Evolutionary conservation across 805 yeast species (phyloP).

Genomic region (Crinitomyces ghanaensis): DNA sequence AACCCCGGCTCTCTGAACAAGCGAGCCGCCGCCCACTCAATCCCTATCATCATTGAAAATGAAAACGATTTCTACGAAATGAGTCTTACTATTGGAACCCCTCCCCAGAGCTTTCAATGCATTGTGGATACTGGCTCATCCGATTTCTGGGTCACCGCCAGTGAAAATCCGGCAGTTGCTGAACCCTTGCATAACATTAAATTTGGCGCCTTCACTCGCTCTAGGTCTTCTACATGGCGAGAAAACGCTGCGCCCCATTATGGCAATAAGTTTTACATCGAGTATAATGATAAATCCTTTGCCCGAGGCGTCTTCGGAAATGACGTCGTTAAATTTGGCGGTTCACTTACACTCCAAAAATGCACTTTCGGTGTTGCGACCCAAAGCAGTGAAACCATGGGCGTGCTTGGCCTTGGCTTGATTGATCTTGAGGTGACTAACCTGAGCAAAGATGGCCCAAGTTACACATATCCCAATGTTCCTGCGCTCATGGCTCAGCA

Average conservation of each 20-base stretch:
- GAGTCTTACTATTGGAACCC: conserved; percentile 40
- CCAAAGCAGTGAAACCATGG: conserved; percentile 47
- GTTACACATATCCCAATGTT: conserved; percentile 17
- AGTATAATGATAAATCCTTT: conserved; percentile 33
- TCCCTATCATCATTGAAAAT: no score
- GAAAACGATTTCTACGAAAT: conserved; percentile 6
- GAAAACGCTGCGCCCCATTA: no score
- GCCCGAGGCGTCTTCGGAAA: conserved; percentile 47
- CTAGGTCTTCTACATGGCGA: no score
- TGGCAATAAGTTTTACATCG: conserved; percentile 16
- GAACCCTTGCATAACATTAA: no score
- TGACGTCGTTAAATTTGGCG: conserved; percentile 47
- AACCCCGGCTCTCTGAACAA: no score
- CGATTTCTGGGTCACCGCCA: conserved; percentile 9
- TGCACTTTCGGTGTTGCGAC: conserved; percentile 44
- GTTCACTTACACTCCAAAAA: no score
- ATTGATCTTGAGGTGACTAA: no score
- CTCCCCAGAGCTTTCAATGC: conserved; percentile 39
- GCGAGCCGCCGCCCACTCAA: no score
- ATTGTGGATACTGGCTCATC: conserved; percentile 59
- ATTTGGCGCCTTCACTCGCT: no score
- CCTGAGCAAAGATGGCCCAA: conserved; percentile 9
- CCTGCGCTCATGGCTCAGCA: conserved; percentile 27
- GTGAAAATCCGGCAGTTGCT: conserved; percentile 39
- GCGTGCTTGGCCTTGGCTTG: no score